These are phyloP conservation scores for Arxiozyma bovina DNA, from an alignment of 1,139 yeast genomes.

Conservation along the genomic window DNA sequence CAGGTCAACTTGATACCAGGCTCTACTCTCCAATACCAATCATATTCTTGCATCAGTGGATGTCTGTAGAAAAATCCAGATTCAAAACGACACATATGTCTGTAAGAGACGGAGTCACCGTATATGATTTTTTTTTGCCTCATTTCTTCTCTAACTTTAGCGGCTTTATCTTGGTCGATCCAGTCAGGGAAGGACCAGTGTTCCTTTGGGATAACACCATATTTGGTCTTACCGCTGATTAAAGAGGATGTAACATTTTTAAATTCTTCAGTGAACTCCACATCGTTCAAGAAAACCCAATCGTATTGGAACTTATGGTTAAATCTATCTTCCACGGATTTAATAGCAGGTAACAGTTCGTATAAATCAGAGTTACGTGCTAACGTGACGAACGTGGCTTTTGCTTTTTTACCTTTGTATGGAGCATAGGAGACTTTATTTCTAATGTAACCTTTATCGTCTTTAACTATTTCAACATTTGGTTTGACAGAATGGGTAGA, in stretches of 20 bases:
- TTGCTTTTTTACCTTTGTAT: slow-evolving; percentile 33
- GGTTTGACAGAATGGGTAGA: not conserved
- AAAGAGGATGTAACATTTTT: slow-evolving; percentile 30
- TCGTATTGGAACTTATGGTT: slow-evolving; percentile 57
- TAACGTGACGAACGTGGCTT: slow-evolving; percentile 65
- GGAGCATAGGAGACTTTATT: slow-evolving; percentile 12
- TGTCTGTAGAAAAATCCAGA: slow-evolving; percentile 66
- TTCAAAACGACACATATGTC: slow-evolving; percentile 71
- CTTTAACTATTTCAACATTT: not conserved
- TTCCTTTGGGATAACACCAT: slow-evolving; percentile 40
- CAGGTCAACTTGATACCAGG: slow-evolving; percentile 56
- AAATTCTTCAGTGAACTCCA: slow-evolving; percentile 40
- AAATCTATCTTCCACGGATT: slow-evolving; percentile 62
- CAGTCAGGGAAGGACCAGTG: slow-evolving; percentile 50
- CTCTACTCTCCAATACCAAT: slow-evolving; percentile 74
- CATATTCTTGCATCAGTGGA: slow-evolving; percentile 46
- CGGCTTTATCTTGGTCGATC: slow-evolving; percentile 53
- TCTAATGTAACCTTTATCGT: not conserved
- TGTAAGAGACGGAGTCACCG: slow-evolving; percentile 52
- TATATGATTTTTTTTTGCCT: slow-evolving; percentile 43
- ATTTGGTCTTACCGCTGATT: slow-evolving; percentile 40
- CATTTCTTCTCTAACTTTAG: slow-evolving; percentile 44
- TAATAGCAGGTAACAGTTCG: slow-evolving; percentile 50
- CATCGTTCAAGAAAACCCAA: slow-evolving; percentile 71
- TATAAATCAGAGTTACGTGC: slow-evolving; percentile 63